Conservation (phyloP, 1,284 basidiomycete species). For the Schizopora paradoxa region DNA sequence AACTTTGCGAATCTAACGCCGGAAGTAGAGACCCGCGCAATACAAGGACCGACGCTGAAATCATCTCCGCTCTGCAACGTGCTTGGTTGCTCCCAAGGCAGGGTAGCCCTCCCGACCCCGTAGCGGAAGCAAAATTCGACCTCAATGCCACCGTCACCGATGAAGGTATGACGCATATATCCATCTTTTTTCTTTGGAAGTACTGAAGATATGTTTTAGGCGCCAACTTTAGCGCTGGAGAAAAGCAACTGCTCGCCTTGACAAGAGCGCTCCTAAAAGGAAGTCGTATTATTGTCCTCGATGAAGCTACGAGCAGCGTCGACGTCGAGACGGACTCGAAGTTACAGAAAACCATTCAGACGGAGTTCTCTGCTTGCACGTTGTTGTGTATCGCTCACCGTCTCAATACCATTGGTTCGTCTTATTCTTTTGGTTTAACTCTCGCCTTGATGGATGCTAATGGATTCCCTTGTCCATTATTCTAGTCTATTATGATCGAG, state of each 20-base stretch:
- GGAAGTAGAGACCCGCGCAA: conserved; percentile 51
- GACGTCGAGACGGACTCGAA: conserved; percentile 80
- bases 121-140: conserved; percentile 58
- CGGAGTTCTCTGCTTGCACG: conserved; percentile 58
- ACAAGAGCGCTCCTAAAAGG: conserved; percentile 69
- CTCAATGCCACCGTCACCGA: conserved; percentile 59
- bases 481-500: conserved; percentile 70
- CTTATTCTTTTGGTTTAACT: conserved; percentile 5
- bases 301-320: conserved; percentile 80
- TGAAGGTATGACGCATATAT: conserved; percentile 40
- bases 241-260: conserved; percentile 72
- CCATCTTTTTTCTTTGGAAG: no score
- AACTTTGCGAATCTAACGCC: not conserved
- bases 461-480: not conserved
- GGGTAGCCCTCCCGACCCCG: conserved; percentile 40
- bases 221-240: conserved; percentile 71
- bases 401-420: conserved; percentile 65
- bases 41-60: conserved; percentile 47
- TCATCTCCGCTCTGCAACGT: conserved; percentile 47
- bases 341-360: conserved; percentile 69
- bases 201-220: conserved; percentile 38
- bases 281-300: conserved; percentile 66
- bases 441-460: not conserved
- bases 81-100: conserved; percentile 55
- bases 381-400: conserved; percentile 75